Evolutionary conservation across 2,329 filamentous ascomycete species (phyloP).

Genomic region (Ceratocystis harringtonii): DNA sequence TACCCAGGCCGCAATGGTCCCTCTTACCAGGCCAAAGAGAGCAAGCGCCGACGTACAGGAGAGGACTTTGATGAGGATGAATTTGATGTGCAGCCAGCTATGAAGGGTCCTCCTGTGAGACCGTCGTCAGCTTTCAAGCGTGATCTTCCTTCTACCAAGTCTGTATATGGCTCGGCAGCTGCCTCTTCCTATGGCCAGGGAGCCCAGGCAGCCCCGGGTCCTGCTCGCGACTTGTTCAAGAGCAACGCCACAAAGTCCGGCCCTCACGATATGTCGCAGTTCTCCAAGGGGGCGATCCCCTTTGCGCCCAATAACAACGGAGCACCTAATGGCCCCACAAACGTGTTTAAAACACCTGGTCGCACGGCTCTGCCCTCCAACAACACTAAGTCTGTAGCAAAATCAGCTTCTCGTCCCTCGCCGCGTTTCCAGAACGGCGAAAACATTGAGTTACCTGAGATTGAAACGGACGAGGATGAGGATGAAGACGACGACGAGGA

Average conservation of each 20-base stretch:
- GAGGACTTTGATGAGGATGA: conserved; percentile 52
- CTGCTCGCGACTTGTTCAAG: conserved; percentile 47
- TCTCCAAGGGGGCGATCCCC: conserved; percentile 76
- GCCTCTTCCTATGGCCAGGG: conserved; percentile 44
- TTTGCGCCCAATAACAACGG: conserved; percentile 56
- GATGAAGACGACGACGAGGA: conserved; percentile 48
- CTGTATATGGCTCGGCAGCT: background rate
- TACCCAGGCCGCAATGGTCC: conserved; percentile 37
- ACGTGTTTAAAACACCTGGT: conserved; percentile 53
- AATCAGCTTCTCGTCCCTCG: conserved; percentile 52
- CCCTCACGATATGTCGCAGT: conserved; percentile 59
- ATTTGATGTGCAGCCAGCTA: conserved; percentile 38
- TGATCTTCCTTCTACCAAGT: conserved; percentile 26
- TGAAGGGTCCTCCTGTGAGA: conserved; percentile 74
- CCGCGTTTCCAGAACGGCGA: conserved; percentile 82
- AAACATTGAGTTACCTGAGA: conserved; percentile 81
- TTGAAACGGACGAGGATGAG: conserved; percentile 86
- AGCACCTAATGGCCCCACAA: conserved; percentile 25
- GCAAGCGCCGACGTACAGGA: conserved; percentile 66
- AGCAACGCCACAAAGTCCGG: conserved; percentile 46
- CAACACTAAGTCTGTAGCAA: conserved; percentile 41
- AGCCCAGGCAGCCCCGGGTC: conserved; percentile 31
- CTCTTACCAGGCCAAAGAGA: conserved; percentile 53
- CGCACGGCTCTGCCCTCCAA: conserved; percentile 30
- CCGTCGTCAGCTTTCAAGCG: conserved; percentile 58